Conservation (phyloP, 2,329 filamentous ascomycete species). For the Cercospora citrullina region DNA sequence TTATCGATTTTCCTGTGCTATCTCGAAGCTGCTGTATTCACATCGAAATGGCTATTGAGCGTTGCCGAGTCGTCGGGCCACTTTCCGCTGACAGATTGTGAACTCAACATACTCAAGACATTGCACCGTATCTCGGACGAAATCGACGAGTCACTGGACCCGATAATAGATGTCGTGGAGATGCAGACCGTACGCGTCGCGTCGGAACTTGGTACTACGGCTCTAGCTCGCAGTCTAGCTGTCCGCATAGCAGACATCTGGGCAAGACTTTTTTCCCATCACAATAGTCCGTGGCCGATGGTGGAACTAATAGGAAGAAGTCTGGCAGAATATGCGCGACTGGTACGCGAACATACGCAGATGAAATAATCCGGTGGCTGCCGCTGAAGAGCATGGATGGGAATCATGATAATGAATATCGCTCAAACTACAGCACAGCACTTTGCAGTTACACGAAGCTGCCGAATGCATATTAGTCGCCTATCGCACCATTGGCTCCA, state of each 20-base stretch:
- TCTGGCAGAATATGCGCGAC: neutral
- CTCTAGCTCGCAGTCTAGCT: neutral
- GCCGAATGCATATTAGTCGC: neutral
- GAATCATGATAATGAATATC: neutral
- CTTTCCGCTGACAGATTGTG: neutral
- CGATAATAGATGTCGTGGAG: neutral
- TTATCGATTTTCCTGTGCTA: neutral
- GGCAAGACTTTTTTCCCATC: neutral
- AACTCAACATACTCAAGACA: constrained; percentile 1
- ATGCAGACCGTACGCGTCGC: neutral
- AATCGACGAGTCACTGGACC: constrained; percentile 3
- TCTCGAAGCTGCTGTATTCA: constrained; percentile 8
- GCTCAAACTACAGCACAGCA: neutral
- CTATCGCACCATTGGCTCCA: neutral
- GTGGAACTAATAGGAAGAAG: constrained; percentile 7
- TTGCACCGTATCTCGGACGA: constrained; percentile 1
- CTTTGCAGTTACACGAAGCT: neutral
- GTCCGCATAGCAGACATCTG: constrained; percentile 1
- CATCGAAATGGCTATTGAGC: constrained; percentile 7
- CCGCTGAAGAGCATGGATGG: neutral
- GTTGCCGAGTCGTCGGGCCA: neutral
- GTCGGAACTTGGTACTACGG: neutral
- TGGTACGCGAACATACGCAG: neutral
- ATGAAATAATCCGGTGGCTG: neutral
- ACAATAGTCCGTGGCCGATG: constrained; percentile 8